Base-by-base conservation (phyloP, 2,329 filamentous ascomycete genomes). In the Cercospora canescens region DNA sequence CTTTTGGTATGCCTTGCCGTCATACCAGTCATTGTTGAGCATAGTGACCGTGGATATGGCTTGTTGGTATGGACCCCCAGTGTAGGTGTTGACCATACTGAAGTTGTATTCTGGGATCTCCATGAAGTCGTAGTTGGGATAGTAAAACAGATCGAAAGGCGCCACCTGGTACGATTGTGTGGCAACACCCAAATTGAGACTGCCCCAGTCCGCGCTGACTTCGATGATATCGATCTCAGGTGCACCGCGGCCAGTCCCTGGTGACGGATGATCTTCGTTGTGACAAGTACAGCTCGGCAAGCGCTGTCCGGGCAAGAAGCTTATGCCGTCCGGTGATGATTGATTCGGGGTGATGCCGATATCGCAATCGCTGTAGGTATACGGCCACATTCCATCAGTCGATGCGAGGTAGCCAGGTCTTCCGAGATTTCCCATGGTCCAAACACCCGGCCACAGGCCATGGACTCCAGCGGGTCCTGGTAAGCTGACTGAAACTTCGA, bases 11-110 rank as follows among this genome's bases (percentile, higher is more conserved):
- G 78, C 74, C 14, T 81, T 79, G 4, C 83, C 82, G 64, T 87
- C 83, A 63, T 83, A 87, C 85, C 85, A 87, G 9, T 81, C 70
- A 66, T 83, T 84, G 73, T 87, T 87, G 11, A 87, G 76, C 58
- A 82, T 81, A 0, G 84, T 85, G 11, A 84, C 84, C 6, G 80
- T 83, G n/a, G 82, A 85, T 12, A 87, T 79, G 34, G 85, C 85
- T 74, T 87, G 84, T 70, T 87, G 85, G 67, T 78, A 86, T 2
- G 83, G 83, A 1, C 84, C 85, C 18, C 85, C 85, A 30, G 80
- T 81, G 69, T 85, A 87, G 1, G 77, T 76, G 67, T 87, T 87
- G 64, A 84, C 80, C 37, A 71, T 69, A 16, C 82, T 84, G 35
- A 82, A 76, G 5, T 79, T 76, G 67, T 82, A 80, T 69, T 85